These are phyloP conservation scores for Meyerozyma elateridarum DNA, from an alignment of 1,139 yeast genomes.

Conservation along the genomic window DNA sequence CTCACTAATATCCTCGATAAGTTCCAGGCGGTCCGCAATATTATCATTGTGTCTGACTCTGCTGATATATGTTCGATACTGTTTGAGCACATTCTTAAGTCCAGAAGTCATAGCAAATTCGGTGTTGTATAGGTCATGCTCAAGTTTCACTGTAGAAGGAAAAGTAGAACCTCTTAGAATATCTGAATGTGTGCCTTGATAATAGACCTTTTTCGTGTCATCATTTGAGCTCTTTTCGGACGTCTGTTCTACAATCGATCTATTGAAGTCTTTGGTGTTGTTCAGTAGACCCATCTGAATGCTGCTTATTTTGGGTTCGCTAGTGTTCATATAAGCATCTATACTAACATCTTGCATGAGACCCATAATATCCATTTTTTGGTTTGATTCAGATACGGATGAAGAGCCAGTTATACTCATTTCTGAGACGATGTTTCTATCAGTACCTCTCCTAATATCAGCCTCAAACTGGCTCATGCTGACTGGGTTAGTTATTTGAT, in stretches of 20 bases:
- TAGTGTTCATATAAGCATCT: no score
- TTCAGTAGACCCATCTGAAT: neutral
- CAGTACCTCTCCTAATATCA: slow-evolving; percentile 23
- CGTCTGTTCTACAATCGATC: slow-evolving; percentile 5
- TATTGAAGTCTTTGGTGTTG: slow-evolving; percentile 5
- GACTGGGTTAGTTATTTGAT: slow-evolving; percentile 17
- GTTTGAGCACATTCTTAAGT: slow-evolving; percentile 40
- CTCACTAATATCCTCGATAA: slow-evolving; percentile 51
- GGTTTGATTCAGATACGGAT: slow-evolving; percentile 3
- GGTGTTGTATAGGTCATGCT: slow-evolving; percentile 18
- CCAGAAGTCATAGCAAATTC: slow-evolving; percentile 44
- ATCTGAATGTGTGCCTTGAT: slow-evolving; percentile 13
- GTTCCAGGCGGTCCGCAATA: slow-evolving; percentile 59
- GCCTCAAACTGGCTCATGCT: slow-evolving; percentile 33
- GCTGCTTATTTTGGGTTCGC: slow-evolving; percentile 1
- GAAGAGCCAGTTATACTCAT: slow-evolving; percentile 17
- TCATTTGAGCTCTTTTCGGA: neutral
- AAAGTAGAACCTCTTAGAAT: slow-evolving; percentile 30
- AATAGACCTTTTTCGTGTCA: slow-evolving; percentile 18
- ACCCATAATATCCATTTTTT: slow-evolving; percentile 2
- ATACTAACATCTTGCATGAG: neutral
- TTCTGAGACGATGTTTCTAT: slow-evolving; percentile 33
- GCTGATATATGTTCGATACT: slow-evolving; percentile 44
- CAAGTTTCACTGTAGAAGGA: slow-evolving; percentile 19
- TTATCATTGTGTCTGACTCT: slow-evolving; percentile 25